Base-by-base conservation (phyloP, 495 filamentous ascomycete genomes). In the Annulohypoxylon moriforme region DNA sequence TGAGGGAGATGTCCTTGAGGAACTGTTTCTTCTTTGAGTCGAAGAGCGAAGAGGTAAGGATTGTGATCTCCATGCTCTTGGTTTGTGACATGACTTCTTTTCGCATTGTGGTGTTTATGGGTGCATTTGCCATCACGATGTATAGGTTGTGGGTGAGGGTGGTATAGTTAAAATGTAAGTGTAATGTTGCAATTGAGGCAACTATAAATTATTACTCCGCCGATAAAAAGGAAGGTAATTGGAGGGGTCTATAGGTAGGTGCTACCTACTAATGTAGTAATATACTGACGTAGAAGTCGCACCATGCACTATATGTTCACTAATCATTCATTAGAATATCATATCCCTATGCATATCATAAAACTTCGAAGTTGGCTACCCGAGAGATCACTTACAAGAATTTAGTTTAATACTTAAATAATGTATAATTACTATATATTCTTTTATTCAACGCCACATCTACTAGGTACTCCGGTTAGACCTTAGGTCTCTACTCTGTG, bases 41-140 rank as follows among this genome's bases (percentile, higher is more conserved):
- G 68, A 86, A 87, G 47, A 86, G 78, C 22, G 78, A 60, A 10
- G 81, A 82, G 11, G 85, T 83, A 60, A 87, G 85, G 14, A 87
- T 60, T 3, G 71, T 78, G 59, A 83, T 68, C 56, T 63, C 49
- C 20, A 56, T 40, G 20, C 22, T 53, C 38, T 10, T 40, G 33
- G 38, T 16, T 56, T 47, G 14, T 3, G 55, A 7, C 38, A 62
- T 69, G 49, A 52, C 34, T 42, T 69, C 60, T 8, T n/a, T 47
- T 0, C 61, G 55, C 55, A 56, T 61, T 52, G 24, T 49, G 14
- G 16, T 4, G 25, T 31, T 60, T 29, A 24, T 56, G 7, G 31
- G 0, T 33, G 16, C 14, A 14, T 18, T 36, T 6, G 47, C 22
- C 47, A 20, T 52, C 47, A 29, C 8, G 7, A 24, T 10, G 10